A percentile compares a stretch with the other conserved stretches of the same genome.
These are phyloP conservation scores for Ramalina intermedia DNA, from an alignment of 495 filamentous ascomycete species.

Conservation along the genomic window DNA sequence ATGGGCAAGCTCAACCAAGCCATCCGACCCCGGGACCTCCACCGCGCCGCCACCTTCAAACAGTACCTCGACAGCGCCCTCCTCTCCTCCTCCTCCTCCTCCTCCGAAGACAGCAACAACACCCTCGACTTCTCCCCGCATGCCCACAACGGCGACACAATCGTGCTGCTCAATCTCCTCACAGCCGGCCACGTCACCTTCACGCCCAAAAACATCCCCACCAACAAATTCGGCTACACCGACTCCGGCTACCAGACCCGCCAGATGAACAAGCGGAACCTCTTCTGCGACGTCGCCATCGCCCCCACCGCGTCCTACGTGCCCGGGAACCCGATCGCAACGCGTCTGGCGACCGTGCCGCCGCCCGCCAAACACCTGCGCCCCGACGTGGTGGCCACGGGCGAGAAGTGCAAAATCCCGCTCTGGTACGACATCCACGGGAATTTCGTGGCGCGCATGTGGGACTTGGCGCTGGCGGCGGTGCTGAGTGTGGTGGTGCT, in stretches of 20 bases:
- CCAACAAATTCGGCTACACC: conserved; percentile 55
- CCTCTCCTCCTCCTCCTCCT: too few relatives aligned
- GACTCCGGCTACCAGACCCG: conserved; percentile 59
- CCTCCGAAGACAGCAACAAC: conserved; percentile 12
- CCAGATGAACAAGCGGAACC: conserved; percentile 49
- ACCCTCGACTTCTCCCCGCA: conserved; percentile 26
- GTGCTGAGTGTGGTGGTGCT: conserved; percentile 44
- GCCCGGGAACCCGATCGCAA: conserved; percentile 40
- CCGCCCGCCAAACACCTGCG: conserved; percentile 10
- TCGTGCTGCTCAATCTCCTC: conserved; percentile 56
- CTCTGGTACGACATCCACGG: conserved; percentile 72
- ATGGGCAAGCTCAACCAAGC: conserved; percentile 17
- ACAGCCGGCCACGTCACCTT: conserved; percentile 43
- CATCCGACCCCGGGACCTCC: conserved; percentile 16
- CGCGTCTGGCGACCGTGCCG: conserved; percentile 14
- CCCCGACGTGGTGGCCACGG: conserved; percentile 9
- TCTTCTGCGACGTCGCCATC: conserved; percentile 48
- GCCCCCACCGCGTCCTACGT: conserved; percentile 43
- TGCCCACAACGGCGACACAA: conserved; percentile 49
- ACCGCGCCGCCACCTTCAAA: conserved; percentile 22
- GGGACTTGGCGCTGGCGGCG: conserved; percentile 47
- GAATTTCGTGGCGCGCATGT: conserved; percentile 42
- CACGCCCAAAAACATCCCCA: conserved; percentile 39
- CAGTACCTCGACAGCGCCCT: conserved; percentile 24
- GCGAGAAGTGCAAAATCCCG: conserved; percentile 38